Conservation (phyloP, 225 moss, liverwort and hornwort genomes). For the Bryoerythrophyllum caledonicum region DNA sequence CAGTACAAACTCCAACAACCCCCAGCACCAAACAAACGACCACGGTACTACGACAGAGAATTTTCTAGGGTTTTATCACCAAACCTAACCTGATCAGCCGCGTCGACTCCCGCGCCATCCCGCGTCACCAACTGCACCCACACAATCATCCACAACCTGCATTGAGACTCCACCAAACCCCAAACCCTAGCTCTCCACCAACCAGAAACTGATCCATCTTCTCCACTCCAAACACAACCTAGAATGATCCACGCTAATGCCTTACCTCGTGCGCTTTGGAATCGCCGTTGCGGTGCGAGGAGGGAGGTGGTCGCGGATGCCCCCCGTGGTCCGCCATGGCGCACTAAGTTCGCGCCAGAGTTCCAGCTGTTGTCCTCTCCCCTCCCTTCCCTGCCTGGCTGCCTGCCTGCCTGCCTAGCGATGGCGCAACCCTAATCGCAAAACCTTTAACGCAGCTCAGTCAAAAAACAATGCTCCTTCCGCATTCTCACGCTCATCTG, state of each 20-base stretch:
- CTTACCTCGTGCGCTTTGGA: slow-evolving; percentile 15
- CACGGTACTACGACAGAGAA: background rate
- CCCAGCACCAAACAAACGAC: background rate
- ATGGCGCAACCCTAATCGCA: slow-evolving; percentile 3
- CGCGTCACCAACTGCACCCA: slow-evolving; percentile 62
- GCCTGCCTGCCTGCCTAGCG: background rate
- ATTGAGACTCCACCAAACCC: background rate
- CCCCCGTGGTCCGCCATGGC: slow-evolving; percentile 51
- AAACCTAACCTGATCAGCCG: slow-evolving; percentile 56
- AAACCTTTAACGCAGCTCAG: background rate
- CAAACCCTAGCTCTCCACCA: background rate
- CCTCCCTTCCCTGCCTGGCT: background rate
- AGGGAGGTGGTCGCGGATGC: slow-evolving; percentile 34
- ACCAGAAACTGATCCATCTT: no score
- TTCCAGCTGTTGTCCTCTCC: background rate
- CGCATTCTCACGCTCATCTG: background rate
- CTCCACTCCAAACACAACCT: background rate
- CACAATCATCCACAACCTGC: slow-evolving; percentile 10
- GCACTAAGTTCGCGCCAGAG: slow-evolving; percentile 26
- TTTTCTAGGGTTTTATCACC: background rate
- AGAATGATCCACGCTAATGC: background rate
- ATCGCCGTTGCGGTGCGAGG: slow-evolving; percentile 14
- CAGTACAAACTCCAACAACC: background rate
- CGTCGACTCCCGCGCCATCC: slow-evolving; percentile 55
- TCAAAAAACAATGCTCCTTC: background rate